Evolutionary conservation across 208 protist species (phyloP).

Genomic region (Tritrichomonas musculus): DNA sequence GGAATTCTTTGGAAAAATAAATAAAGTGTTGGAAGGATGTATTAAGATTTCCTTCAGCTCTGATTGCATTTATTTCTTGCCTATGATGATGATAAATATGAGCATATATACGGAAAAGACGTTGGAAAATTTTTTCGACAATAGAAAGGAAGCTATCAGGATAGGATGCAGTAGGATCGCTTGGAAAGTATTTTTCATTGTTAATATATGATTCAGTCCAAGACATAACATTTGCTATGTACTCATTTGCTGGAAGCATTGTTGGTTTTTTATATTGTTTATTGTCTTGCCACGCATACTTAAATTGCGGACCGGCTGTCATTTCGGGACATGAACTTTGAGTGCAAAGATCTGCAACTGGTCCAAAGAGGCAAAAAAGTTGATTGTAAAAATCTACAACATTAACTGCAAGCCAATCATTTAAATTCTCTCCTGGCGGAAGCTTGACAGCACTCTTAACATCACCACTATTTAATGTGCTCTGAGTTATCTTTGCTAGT

Average conservation of each 20-base stretch:
- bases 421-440: slow-evolving; percentile 72
- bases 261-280: background rate
- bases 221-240: background rate
- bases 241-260: background rate
- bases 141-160: slow-evolving; percentile 63
- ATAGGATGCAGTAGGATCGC: slow-evolving; percentile 51
- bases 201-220: background rate
- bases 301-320: slow-evolving; percentile 50
- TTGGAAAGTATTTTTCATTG: background rate
- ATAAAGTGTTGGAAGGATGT: slow-evolving; percentile 74
- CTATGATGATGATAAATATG: slow-evolving; percentile 96
- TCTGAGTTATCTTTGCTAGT: background rate
- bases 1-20: slow-evolving; percentile 70
- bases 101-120: slow-evolving; percentile 93
- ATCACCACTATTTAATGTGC: background rate
- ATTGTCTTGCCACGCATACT: slow-evolving; percentile 28
- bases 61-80: slow-evolving; percentile 74
- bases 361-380: slow-evolving; percentile 93
- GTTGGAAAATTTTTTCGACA: slow-evolving; percentile 86
- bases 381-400: slow-evolving; percentile 98
- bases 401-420: slow-evolving; percentile 92
- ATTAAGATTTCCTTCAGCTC: slow-evolving; percentile 88
- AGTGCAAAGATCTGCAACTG: slow-evolving; percentile 93
- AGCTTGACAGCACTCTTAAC: slow-evolving; percentile 40
- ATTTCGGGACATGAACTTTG: slow-evolving; percentile 80